Evolutionary conservation across 768 basidiomycete species (phyloP).

Genomic region (Lactarius sp.): DNA sequence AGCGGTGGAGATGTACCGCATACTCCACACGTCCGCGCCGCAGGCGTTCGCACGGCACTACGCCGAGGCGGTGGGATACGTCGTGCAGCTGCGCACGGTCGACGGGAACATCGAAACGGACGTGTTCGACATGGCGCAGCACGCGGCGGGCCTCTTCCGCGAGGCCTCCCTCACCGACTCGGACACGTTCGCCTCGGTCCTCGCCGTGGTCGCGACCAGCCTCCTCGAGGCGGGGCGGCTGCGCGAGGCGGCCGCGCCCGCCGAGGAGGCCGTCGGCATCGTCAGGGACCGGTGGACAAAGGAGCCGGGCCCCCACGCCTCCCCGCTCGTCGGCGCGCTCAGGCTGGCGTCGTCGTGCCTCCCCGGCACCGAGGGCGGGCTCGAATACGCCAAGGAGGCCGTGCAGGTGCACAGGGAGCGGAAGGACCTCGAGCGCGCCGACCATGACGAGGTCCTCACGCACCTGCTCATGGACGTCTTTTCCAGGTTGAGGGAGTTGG

Average conservation of each 20-base stretch:
- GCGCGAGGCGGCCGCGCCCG: neutral
- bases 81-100: constrained; percentile 7
- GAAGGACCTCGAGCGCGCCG: neutral
- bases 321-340: constrained; percentile 10
- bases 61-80: constrained; percentile 16
- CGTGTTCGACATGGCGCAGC: constrained; percentile 18
- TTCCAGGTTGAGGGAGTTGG: constrained; percentile 8
- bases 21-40: constrained; percentile 9
- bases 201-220: constrained; percentile 4
- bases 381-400: constrained; percentile 15
- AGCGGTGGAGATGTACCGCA: neutral
- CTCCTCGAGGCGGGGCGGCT: neutral
- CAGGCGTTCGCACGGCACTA: constrained; percentile 5
- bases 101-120: neutral
- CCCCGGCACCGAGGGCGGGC: neutral
- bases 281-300: constrained; percentile 3
- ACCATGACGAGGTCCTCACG: constrained; percentile 6
- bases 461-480: constrained; percentile 20
- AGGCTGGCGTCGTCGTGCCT: constrained; percentile 7
- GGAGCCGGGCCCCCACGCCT: neutral
- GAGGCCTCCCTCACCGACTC: constrained; percentile 10
- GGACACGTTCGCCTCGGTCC: constrained; percentile 7
- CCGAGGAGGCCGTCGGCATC: constrained; percentile 13
- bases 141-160: constrained; percentile 15
- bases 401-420: constrained; percentile 15